Percentiles rank a stretch among this genome's conserved stretches.
Conservation (phyloP, 2,329 filamentous ascomycete genomes). For the Colletotrichum falcatum region DNA sequence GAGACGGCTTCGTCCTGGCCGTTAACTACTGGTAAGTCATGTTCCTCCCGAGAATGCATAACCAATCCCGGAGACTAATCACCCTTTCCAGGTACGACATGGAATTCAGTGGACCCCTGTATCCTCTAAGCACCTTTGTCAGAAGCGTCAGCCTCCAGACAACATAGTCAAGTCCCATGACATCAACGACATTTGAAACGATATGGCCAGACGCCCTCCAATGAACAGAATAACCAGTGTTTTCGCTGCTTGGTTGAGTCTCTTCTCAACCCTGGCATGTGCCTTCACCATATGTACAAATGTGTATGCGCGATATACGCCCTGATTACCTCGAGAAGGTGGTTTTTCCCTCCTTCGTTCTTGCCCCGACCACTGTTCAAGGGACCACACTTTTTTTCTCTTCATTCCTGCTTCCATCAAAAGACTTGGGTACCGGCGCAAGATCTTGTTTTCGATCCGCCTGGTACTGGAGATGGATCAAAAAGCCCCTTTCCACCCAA, state of each 20-base stretch:
- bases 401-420: background rate
- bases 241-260: conserved; percentile 29
- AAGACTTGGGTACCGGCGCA: background rate
- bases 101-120: conserved; percentile 78
- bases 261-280: conserved; percentile 17
- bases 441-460: background rate
- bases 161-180: background rate
- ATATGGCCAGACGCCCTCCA: conserved; percentile 1
- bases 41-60: conserved; percentile 38
- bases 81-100: conserved; percentile 76
- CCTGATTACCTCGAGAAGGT: conserved; percentile 34
- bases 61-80: background rate
- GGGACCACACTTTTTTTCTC: background rate
- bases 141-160: conserved; percentile 50
- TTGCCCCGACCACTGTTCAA: conserved; percentile 1
- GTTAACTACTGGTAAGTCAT: conserved; percentile 81
- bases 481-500: conserved; percentile 18
- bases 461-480: conserved; percentile 6
- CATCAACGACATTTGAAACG: background rate
- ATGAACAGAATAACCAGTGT: conserved; percentile 4
- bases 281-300: conserved; percentile 35
- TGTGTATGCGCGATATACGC: conserved; percentile 27
- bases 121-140: conserved; percentile 70
- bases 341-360: background rate
- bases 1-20: conserved; percentile 80